Evolutionary conservation across 495 filamentous ascomycete species (phyloP).

Genomic region (Parathielavia hyrcaniae): DNA sequence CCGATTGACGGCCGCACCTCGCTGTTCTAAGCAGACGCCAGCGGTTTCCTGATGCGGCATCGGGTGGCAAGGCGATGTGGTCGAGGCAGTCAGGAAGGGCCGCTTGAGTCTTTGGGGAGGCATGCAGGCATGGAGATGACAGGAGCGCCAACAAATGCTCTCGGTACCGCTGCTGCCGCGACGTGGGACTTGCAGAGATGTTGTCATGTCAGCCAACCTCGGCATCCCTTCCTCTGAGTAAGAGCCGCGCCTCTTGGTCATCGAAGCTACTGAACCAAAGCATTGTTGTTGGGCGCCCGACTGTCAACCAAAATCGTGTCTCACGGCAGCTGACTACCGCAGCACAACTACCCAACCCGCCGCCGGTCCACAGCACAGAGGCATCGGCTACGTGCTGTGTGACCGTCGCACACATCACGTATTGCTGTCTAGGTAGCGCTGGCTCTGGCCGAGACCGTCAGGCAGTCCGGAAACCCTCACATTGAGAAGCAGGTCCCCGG

Average conservation of each 20-base stretch:
- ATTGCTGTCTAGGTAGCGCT: slow-evolving; percentile 5
- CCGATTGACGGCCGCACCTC: background rate
- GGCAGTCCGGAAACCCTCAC: background rate
- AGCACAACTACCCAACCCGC: background rate
- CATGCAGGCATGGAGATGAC: background rate
- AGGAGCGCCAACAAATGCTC: background rate
- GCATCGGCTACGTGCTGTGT: background rate
- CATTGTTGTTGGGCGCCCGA: background rate
- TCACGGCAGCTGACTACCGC: background rate
- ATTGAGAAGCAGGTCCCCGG: background rate
- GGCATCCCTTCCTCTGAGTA: no score
- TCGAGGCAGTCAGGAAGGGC: background rate
- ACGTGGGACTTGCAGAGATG: background rate
- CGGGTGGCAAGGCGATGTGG: no score
- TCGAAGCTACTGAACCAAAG: no score
- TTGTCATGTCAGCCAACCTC: no score
- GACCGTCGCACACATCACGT: background rate
- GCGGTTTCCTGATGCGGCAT: no score
- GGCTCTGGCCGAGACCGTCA: background rate
- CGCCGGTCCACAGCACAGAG: background rate
- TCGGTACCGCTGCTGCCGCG: background rate
- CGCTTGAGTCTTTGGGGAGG: background rate
- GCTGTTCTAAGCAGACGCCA: background rate
- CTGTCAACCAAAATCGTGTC: no score
- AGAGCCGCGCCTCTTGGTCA: no score